Percentiles rank a stretch among this genome's conserved stretches.
Conservation (phyloP, 345 rosid species). For the Cardiospermum halicacabum region DNA sequence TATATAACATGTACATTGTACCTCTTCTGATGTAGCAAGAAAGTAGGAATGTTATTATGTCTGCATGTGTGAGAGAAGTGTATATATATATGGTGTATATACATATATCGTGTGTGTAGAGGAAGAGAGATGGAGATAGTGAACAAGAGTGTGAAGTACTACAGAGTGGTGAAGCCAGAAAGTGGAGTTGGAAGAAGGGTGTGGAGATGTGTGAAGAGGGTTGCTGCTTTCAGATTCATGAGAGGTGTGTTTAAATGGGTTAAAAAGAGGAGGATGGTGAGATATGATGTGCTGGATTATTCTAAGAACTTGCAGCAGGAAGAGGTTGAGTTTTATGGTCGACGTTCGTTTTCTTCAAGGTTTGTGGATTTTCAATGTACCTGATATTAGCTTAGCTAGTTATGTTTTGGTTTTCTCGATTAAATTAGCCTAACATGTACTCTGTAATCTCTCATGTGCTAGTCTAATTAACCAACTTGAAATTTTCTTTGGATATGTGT, state of each 20-base stretch:
- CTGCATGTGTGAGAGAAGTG: neutral
- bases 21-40: neutral
- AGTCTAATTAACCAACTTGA: too few relatives aligned
- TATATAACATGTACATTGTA: neutral
- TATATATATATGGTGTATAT: neutral
- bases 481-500: too few relatives aligned
- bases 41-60: neutral
- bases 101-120: too few relatives aligned
- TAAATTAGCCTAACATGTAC: too few relatives aligned
- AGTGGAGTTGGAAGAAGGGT: neutral
- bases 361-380: slow-evolving; percentile 4
- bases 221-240: slow-evolving; percentile 3
- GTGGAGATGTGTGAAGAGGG: slow-evolving; percentile 18
- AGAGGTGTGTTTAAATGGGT: neutral
- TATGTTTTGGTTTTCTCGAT: too few relatives aligned
- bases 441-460: too few relatives aligned
- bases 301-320: slow-evolving; percentile 24
- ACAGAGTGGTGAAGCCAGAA: neutral
- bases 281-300: slow-evolving; percentile 17
- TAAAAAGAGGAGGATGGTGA: slow-evolving; percentile 14
- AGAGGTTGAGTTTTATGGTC: slow-evolving; percentile 13
- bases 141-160: neutral
- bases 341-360: slow-evolving; percentile 15
- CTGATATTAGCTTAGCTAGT: too few relatives aligned
- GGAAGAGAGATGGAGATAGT: neutral